Conservation (phyloP, 2,329 filamentous ascomycete genomes). For the Gaeumannomyces sp. region DNA sequence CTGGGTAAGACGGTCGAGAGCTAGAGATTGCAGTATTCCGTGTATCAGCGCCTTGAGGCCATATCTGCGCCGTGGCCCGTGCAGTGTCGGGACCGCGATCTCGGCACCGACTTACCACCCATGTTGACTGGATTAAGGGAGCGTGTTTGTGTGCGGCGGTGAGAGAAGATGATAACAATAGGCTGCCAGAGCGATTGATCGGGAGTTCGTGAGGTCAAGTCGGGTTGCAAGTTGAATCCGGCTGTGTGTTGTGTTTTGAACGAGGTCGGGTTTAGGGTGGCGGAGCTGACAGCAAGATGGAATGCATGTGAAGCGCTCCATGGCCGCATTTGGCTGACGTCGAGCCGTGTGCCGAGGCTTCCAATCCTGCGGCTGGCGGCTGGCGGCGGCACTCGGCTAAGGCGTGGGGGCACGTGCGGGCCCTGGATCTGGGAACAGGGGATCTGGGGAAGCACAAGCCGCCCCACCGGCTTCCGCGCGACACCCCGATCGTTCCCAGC, state of each 20-base stretch:
- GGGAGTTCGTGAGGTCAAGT: not conserved
- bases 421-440: not conserved
- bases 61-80: not conserved
- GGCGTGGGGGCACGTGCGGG: not conserved
- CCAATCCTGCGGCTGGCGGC: not conserved
- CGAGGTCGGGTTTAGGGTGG: no score
- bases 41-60: not conserved
- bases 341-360: not conserved
- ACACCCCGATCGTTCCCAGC: no score
- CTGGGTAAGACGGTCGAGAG: conserved; percentile 51
- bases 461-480: no score
- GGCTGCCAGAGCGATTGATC: not conserved
- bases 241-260: not conserved
- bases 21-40: conserved; percentile 25
- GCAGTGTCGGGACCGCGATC: not conserved
- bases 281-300: not conserved
- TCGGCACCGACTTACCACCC: not conserved
- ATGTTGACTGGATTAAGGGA: not conserved
- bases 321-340: not conserved
- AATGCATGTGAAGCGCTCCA: not conserved
- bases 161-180: not conserved
- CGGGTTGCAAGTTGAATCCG: not conserved
- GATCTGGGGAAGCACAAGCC: not conserved
- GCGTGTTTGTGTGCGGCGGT: not conserved
- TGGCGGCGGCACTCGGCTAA: not conserved